Evolutionary conservation across 164 flowering plant genomes (phyloP).

Genomic region (Berberis thunbergii): DNA sequence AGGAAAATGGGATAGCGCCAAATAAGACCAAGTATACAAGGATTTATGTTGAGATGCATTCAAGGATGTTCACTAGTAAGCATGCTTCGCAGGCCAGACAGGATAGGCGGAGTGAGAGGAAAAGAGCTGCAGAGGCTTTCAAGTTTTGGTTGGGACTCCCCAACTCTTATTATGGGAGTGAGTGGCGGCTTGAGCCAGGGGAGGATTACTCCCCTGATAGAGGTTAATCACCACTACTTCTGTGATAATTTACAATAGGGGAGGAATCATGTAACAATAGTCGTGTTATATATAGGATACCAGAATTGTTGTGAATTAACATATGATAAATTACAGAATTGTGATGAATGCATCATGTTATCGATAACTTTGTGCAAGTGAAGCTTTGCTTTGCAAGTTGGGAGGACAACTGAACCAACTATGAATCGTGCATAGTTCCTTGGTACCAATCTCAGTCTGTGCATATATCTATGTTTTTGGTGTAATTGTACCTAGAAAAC

Average conservation of each 20-base stretch:
- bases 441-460: no score
- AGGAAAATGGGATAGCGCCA: conserved; percentile 81
- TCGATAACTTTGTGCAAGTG: no score
- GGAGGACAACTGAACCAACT: no score
- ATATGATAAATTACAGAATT: no score
- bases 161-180: conserved; percentile 83
- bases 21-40: conserved; percentile 74
- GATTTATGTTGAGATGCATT: conserved; percentile 96
- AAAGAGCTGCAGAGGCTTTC: conserved; percentile 94
- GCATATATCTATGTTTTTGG: no score
- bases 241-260: neutral
- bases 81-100: conserved; percentile 93
- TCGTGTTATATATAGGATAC: neutral
- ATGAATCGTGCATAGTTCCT: no score
- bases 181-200: conserved; percentile 64
- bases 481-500: no score
- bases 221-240: conserved; percentile 4
- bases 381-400: no score
- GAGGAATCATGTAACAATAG: neutral
- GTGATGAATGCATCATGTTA: no score
- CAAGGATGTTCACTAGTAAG: conserved; percentile 95
- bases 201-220: conserved; percentile 20
- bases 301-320: no score
- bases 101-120: conserved; percentile 74
- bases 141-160: conserved; percentile 98